Conservation (phyloP, 2,329 filamentous ascomycete species). For the Fusarium succisae region DNA sequence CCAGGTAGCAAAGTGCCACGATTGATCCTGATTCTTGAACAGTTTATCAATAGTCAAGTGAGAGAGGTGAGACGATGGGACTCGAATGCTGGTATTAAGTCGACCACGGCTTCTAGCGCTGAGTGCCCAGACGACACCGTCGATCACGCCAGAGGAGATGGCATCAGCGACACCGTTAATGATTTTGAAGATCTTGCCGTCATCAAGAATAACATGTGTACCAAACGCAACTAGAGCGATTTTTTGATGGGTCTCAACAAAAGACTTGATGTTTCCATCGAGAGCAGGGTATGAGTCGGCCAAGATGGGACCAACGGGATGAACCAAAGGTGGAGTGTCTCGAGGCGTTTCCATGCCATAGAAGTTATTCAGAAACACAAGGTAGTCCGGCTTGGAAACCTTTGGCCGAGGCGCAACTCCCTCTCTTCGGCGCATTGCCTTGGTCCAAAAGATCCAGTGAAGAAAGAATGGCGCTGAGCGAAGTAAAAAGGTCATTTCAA, state of each 20-base stretch:
- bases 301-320: not conserved
- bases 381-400: not conserved
- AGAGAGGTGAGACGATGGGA: not conserved
- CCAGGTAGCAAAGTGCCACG: slow-evolving; percentile 1
- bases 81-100: not conserved
- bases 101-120: not conserved
- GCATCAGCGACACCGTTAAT: not conserved
- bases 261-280: not conserved
- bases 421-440: not conserved
- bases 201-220: not conserved
- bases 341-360: slow-evolving; percentile 4
- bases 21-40: not conserved
- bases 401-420: not conserved
- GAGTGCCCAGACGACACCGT: not conserved
- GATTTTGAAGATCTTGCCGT: not conserved
- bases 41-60: not conserved
- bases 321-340: not conserved
- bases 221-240: slow-evolving; percentile 1
- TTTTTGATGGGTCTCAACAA: not conserved
- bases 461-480: not conserved
- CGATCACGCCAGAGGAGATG: not conserved
- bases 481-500: not conserved
- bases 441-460: not conserved
- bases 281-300: not conserved
- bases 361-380: slow-evolving; percentile 3